Evolutionary conservation across 768 basidiomycete genomes (phyloP).

Genomic region (Coprinopsis sp.): DNA sequence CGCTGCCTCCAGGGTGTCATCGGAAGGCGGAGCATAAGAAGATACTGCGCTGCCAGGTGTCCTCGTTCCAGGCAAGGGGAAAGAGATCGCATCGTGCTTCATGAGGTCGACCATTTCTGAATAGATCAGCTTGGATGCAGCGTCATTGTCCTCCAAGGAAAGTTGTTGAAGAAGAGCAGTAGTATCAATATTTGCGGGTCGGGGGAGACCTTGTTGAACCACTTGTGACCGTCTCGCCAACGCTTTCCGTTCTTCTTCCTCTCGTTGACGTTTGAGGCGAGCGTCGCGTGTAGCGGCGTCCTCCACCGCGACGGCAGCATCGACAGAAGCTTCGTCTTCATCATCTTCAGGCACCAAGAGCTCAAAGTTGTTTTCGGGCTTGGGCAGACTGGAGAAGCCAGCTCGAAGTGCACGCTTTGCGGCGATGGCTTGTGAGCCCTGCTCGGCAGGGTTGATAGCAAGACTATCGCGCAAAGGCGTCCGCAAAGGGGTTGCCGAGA

Average conservation of each 20-base stretch:
- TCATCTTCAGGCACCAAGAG: conserved; percentile 91
- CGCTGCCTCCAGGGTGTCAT: conserved; percentile 68
- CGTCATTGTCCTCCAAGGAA: conserved; percentile 46
- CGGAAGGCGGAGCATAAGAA: conserved; percentile 67
- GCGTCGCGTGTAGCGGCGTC: conserved; percentile 94
- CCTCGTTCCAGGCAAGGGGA: conserved; percentile 86
- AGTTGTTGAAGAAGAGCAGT: conserved; percentile 50
- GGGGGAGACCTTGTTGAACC: conserved; percentile 79
- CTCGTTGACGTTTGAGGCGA: conserved; percentile 53
- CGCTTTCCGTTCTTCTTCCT: conserved; percentile 74
- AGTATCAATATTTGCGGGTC: conserved; percentile 81
- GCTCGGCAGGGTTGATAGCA: conserved; percentile 76
- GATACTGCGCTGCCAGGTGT: conserved; percentile 70
- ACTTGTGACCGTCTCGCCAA: conserved; percentile 79
- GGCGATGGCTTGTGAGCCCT: conserved; percentile 48
- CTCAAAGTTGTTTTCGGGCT: conserved; percentile 97
- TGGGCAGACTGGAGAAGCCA: conserved; percentile 80
- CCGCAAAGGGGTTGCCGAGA: conserved; percentile 75
- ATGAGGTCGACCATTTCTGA: conserved; percentile 74
- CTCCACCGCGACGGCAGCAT: conserved; percentile 53
- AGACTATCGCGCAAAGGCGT: conserved; percentile 94
- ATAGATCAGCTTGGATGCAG: conserved; percentile 65
- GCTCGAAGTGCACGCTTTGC: conserved; percentile 74
- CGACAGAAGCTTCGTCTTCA: conserved; percentile 71
- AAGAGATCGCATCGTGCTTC: conserved; percentile 80